Evolutionary conservation across 2,329 filamentous ascomycete genomes (phyloP), one percentile per base, ranked within the genome.

Genomic region (Cercospora zeina): DNA sequence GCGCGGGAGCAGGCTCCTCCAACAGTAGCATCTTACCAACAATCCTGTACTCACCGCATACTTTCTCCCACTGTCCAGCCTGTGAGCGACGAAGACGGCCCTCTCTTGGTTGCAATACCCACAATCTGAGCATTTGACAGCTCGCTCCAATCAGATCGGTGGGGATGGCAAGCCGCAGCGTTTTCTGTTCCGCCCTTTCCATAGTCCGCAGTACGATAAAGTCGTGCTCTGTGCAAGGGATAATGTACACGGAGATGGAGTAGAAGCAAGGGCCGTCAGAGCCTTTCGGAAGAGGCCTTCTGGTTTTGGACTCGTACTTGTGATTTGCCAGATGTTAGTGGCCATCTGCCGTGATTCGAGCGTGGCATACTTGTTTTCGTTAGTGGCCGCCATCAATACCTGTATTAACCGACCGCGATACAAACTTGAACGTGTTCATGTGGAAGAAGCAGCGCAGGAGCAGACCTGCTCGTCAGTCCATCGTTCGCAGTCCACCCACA

Each of bases 21-120:
- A 47, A n/a, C 3, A 57, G 39, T 6, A 57, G 37, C 54, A 57
- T 57, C 54, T 57, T 57, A 8, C 36, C 54, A 24, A 57, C 36
- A 30, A 57, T 57, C 8, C 10, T 39, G 19, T 57, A 49, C 27
- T 42, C 27, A 0, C 39, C 54, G 6, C 9, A 13, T 13, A 14
- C 31, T 33, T 19, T 57, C 24, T 27, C 54, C 37, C 24, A 27
- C 24, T 27, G 24, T n/a, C 24, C 24, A 27, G 24, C 6, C 3
- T 27, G 3, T 27, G 24, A 27, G 24, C 24, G 24, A 27, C 24
- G 3, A 27, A 27, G 3, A 27, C 24, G 24, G 24, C 24, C 24
- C 6, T 33, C 54, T 42, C 11, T 33, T 11, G 54, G 54, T 19
- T 31, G 54, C 2, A 57, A 31, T 6, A 57, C 27, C 37, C 54